Base-by-base conservation (phyloP, 2,329 filamentous ascomycete genomes). In the Trichoderma lentiforme region DNA sequence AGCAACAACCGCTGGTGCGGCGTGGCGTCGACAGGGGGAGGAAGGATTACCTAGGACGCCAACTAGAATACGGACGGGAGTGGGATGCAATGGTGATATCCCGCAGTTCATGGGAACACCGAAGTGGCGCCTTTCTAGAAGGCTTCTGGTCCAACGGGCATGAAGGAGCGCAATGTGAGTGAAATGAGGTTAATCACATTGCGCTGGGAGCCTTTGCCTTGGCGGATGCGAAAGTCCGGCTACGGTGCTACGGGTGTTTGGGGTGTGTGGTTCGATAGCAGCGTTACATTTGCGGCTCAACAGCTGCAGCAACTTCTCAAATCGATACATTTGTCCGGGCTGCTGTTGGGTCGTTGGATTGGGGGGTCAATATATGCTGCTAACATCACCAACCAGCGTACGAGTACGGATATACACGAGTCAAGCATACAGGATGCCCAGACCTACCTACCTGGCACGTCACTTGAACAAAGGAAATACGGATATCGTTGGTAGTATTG, bases 231-330 rank as follows among this genome's bases (percentile, higher is more conserved):
- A 1, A 61, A 9, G 21, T 47, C 56, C 56, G 53, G 66, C n/a
- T 12, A 34, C 56, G 56, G 56, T 51, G 56, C 56, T n/a, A 61
- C 57, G 30, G 30, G 18, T 12, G 6, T 26, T 24, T 24, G 28
- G 53, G 56, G 57, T n/a, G 57, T 6, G 56, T 32, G 36, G 28
- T 34, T 12, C 28, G 56, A 61, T 61, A n/a, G n/a, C 53, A 34
- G 53, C 28, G 66, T 69, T 61, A 36, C 66, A 61, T 60, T 51
- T 51, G 66, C 56, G 39, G 65, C 32, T 60, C 53, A 12, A 34
- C 65, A 58, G 65, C 65, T 47, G 65, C 65, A 68, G 65, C 32
- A 26, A 30, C 56, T 69, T 69, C 66, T 69, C 66, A 8, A 69
- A 51, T 47, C 66, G 66, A 69, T 34, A 34, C 56, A 47, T 47